Conservation (phyloP, 176 grass and related monocot species). For the Bromus sterilis region DNA sequence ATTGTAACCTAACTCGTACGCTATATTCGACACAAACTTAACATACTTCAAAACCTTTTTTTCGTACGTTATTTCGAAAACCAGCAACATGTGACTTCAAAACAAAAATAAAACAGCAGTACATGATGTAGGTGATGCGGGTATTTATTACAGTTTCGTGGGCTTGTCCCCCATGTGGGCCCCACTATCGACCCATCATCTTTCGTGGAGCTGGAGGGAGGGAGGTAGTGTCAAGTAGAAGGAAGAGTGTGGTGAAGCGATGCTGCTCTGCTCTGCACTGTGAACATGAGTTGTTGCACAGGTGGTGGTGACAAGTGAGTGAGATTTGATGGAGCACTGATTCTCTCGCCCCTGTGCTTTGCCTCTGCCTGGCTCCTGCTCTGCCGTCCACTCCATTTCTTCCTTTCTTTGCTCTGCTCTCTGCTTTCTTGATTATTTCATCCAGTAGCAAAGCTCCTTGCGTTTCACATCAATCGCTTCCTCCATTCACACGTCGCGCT, state of each 20-base stretch:
- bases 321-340: not conserved
- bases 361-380: no score
- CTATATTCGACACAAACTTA: no score
- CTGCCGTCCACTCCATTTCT: not conserved
- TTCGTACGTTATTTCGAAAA: no score
- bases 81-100: no score
- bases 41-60: no score
- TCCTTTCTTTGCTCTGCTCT: no score
- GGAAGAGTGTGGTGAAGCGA: not conserved
- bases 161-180: not conserved
- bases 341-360: not conserved
- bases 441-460: not conserved
- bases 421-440: constrained; percentile 8
- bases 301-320: not conserved
- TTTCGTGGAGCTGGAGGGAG: not conserved
- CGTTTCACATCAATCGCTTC: not conserved
- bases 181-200: not conserved
- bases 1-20: no score
- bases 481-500: not conserved
- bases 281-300: constrained; percentile 12
- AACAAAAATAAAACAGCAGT: no score
- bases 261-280: not conserved
- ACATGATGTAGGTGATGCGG: not conserved
- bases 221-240: no score
- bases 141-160: constrained; percentile 27